These are phyloP conservation scores for Cicer pinnatifidum DNA, from an alignment of 306 rosid genomes.

Conservation along the genomic window DNA sequence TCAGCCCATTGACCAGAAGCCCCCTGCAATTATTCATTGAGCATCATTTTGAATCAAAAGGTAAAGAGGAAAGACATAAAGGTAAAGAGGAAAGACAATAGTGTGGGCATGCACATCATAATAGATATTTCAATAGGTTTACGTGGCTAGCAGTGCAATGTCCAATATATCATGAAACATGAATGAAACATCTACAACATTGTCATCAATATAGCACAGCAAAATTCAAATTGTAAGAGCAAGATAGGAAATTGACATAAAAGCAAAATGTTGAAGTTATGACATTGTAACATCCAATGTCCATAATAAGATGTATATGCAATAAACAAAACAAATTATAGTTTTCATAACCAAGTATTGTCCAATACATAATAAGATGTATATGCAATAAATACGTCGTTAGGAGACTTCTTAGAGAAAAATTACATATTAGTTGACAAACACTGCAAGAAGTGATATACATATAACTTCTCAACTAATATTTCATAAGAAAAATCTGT, in stretches of 20 bases:
- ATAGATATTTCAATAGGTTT: constrained; percentile 21
- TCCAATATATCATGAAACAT: constrained; percentile 24
- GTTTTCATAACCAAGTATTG: background rate
- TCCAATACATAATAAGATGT: too few relatives aligned
- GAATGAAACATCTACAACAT: background rate
- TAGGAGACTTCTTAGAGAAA: too few relatives aligned
- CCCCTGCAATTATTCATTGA: constrained; percentile 59
- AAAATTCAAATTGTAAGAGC: constrained; percentile 19
- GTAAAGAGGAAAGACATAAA: background rate
- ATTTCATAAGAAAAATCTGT: constrained; percentile 20
- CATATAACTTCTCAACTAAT: constrained; percentile 8
- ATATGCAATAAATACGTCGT: too few relatives aligned
- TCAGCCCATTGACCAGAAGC: constrained; percentile 80
- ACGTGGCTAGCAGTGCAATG: background rate
- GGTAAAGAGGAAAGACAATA: constrained; percentile 19
- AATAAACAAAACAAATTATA: background rate
- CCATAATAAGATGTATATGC: constrained; percentile 8
- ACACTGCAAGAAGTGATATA: constrained; percentile 12
- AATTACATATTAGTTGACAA: background rate
- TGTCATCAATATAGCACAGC: constrained; percentile 19
- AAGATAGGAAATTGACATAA: background rate
- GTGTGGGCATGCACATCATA: constrained; percentile 19
- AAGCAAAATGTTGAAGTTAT: constrained; percentile 18
- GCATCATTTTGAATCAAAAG: constrained; percentile 38
- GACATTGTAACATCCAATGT: constrained; percentile 24